Conservation (phyloP, 768 basidiomycete species). For the Termitomyces sp. region DNA sequence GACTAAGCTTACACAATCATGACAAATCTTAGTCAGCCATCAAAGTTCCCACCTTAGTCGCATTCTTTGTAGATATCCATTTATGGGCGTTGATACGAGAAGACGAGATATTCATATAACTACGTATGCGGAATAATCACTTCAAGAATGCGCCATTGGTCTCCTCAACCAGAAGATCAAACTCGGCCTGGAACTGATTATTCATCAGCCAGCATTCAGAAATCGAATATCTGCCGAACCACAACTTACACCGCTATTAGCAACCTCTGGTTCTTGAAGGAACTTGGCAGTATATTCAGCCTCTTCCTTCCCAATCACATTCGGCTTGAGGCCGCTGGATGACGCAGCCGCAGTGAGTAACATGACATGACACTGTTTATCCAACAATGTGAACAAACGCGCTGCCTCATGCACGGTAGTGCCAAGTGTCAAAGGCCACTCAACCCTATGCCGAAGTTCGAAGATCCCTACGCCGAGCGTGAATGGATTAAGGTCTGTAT, state of each 20-base stretch:
- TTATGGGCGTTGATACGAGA: not conserved
- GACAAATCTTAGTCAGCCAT: no score
- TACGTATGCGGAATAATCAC: not conserved
- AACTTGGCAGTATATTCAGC: conserved; percentile 20
- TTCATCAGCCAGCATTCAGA: not conserved
- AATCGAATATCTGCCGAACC: not conserved
- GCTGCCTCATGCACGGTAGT: conserved; percentile 38
- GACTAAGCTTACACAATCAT: no score
- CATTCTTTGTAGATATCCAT: no score
- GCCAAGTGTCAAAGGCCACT: conserved; percentile 22
- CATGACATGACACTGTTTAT: conserved; percentile 42
- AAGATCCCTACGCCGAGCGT: conserved; percentile 19
- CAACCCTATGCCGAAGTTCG: conserved; percentile 17
- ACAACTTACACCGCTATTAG: conserved; percentile 15
- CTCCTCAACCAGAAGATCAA: conserved; percentile 20
- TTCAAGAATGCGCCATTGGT: conserved; percentile 22
- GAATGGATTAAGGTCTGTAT: conserved; percentile 21
- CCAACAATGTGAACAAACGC: conserved; percentile 35
- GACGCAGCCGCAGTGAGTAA: conserved; percentile 39
- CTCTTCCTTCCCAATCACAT: conserved; percentile 18
- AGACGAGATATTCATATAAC: not conserved
- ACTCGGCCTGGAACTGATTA: conserved; percentile 23
- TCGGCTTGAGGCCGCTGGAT: conserved; percentile 17
- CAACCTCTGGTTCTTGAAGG: conserved; percentile 15
- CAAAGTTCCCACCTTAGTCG: no score